Evolutionary conservation across 1,284 basidiomycete species (phyloP).

Genomic region (Gymnopus androsaceus): DNA sequence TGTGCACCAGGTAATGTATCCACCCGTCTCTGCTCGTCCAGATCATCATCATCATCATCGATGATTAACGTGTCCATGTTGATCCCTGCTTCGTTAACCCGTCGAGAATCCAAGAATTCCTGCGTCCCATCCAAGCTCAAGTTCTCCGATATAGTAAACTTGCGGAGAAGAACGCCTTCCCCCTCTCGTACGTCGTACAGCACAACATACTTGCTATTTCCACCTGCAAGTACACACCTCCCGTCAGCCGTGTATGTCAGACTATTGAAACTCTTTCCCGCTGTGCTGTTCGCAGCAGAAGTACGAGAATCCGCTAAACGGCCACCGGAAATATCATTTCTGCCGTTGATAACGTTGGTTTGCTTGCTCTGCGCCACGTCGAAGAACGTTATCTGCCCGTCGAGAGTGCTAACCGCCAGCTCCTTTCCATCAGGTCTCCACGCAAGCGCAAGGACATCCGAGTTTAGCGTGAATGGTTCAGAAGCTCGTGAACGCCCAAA

Average conservation of each 20-base stretch:
- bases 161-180: constrained; percentile 92
- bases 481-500: constrained; percentile 88
- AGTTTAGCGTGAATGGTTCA: constrained; percentile 83
- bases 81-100: constrained; percentile 80
- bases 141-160: constrained; percentile 96
- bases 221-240: constrained; percentile 88
- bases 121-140: constrained; percentile 93
- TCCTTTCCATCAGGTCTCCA: constrained; percentile 95
- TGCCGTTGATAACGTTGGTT: constrained; percentile 88
- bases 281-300: constrained; percentile 87
- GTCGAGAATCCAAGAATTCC: constrained; percentile 91
- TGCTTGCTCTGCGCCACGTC: constrained; percentile 84
- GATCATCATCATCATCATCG: constrained; percentile 84
- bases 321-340: constrained; percentile 93
- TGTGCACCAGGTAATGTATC: constrained; percentile 84
- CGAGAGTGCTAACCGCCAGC: constrained; percentile 86
- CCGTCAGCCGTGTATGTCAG: constrained; percentile 96
- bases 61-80: constrained; percentile 79
- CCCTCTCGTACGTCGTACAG: constrained; percentile 93
- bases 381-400: constrained; percentile 94
- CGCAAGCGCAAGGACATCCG: constrained; percentile 86
- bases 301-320: constrained; percentile 88
- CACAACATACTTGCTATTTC: constrained; percentile 95
- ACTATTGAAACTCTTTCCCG: constrained; percentile 89
- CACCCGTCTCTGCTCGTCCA: constrained; percentile 83